Base-by-base conservation (phyloP, 306 rosid genomes). In the Ormosia semicastrata region DNA sequence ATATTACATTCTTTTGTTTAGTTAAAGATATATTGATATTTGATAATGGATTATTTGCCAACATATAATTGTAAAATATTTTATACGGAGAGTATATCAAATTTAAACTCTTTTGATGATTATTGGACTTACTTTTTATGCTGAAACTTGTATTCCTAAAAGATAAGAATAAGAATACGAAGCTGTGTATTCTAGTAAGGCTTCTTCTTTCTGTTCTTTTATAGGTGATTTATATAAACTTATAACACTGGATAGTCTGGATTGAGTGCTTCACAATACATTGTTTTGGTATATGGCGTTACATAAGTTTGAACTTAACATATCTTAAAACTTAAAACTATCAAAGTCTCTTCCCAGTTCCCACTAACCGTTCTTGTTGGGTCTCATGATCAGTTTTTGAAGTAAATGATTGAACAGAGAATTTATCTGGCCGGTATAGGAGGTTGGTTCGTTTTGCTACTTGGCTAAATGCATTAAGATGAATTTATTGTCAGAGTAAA, bases 381-480 rank as follows among this genome's bases (percentile, higher is more conserved):
- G 18, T 63, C 78, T 64, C 29, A 63, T 75, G 18, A 62, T 62
- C 72, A 52, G 66, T 39, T 62, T 62, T 71, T 71, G 8, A 69
- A 60, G 65, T 80, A 34, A 70, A 71, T 59, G 72, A 71, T 36
- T 72, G 65, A 50, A 50, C 66, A 29, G 24, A 70, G 53, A 81
- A 73, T 53, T 50, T 73, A 39, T 30, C 29, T 30, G 3, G 6
- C 44, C 14, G 32, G 66, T 47, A n/a, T 30, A 13, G 47, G 41
- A 11, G 72, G 1, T 63, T 76, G n/a, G 14, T 53, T 53, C 59
- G 4, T 33, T 57, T 57, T 43, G 17, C 12, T 79, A 46, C 40
- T 52, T 52, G 58, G 58, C 24, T n/a, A 52, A 52, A n/a, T 52
- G 29, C 29, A n/a, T 5, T 52, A 52, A 52, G 58, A 52, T 49